These are phyloP conservation scores for Metschnikowia vanudenii DNA, from an alignment of 805 yeast genomes.

Conservation along the genomic window DNA sequence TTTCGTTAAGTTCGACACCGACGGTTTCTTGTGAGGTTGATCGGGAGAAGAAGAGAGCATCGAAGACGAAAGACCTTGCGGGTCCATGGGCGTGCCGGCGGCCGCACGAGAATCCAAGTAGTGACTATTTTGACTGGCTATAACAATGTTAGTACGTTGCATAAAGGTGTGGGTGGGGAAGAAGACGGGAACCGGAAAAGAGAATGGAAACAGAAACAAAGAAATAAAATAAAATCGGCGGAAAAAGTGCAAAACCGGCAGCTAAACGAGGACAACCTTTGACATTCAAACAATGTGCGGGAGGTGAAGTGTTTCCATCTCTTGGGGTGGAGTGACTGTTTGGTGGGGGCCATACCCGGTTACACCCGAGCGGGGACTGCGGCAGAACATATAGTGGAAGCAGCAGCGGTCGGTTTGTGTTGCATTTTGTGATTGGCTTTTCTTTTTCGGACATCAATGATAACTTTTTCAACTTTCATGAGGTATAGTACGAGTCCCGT, in stretches of 20 bases:
- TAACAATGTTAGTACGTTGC: constrained; percentile 2
- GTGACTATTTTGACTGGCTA: constrained; percentile 11
- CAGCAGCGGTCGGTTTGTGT: too few species aligned
- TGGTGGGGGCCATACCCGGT: background rate
- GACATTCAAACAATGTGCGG: too few species aligned
- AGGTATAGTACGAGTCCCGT: too few species aligned
- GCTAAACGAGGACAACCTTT: too few species aligned
- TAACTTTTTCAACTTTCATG: too few species aligned
- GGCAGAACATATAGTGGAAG: too few species aligned
- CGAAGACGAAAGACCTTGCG: constrained; percentile 4
- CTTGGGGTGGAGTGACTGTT: background rate
- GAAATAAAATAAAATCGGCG: too few species aligned
- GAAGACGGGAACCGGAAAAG: too few species aligned
- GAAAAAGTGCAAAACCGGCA: too few species aligned
- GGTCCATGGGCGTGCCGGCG: constrained; percentile 11
- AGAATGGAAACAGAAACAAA: too few species aligned
- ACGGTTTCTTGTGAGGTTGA: constrained; percentile 13
- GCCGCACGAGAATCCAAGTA: constrained; percentile 12
- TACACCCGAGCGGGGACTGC: background rate
- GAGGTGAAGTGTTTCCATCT: background rate
- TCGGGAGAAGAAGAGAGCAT: constrained; percentile 6
- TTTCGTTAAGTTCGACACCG: constrained; percentile 35
- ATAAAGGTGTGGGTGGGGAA: background rate
- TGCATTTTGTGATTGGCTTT: too few species aligned
- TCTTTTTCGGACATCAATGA: too few species aligned